phyloP scores from a whole-genome alignment of 768 basidiomycete genomes.

The Pilatotrama ljubarskyi region DNA sequence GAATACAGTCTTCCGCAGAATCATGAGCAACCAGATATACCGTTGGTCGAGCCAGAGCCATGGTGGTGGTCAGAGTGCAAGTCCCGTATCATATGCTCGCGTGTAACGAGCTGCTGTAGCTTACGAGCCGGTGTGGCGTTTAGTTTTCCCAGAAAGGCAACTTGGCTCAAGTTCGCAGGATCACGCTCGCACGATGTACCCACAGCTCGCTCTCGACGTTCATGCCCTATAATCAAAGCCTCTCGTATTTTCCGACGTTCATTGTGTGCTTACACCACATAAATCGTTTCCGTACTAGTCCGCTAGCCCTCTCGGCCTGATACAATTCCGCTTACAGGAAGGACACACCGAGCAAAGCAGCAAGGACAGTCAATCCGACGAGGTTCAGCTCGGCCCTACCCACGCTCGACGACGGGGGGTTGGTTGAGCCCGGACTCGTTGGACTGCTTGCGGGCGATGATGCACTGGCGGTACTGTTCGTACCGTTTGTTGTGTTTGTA shows the following conservation, averaged over 20 bases:
- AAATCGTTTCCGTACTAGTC: no score
- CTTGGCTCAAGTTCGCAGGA: not conserved
- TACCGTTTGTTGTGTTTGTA: not conserved
- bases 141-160: constrained; percentile 2
- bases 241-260: no score
- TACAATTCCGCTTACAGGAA: not conserved
- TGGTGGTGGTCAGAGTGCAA: constrained; percentile 30
- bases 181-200: not conserved
- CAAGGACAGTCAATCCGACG: not conserved
- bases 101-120: not conserved
- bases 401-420: not conserved
- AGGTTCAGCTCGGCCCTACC: constrained; percentile 2
- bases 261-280: no score
- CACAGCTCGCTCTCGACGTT: not conserved
- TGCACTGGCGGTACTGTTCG: not conserved
- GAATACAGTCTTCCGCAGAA: not conserved
- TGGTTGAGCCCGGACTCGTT: not conserved
- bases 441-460: not conserved
- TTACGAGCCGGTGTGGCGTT: not conserved
- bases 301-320: no score
- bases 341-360: not conserved
- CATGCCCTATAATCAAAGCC: no score
- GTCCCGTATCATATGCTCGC: not conserved
- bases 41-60: constrained; percentile 72
- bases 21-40: constrained; percentile 41